Conservation (phyloP, 129 eudicot genomes). For the Lactuca sativa region DNA sequence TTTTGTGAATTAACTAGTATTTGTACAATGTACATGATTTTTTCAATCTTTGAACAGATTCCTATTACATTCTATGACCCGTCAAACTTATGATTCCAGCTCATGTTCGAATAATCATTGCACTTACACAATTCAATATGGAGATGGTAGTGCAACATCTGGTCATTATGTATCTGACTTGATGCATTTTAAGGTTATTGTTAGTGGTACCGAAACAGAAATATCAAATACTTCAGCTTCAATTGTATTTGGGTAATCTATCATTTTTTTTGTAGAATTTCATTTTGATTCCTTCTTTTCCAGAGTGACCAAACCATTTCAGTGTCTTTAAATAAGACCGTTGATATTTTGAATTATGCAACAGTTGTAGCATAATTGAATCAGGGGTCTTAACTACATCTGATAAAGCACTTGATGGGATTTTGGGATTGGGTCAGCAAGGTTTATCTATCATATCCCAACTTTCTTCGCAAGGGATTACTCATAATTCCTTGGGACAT, state of each 20-base stretch:
- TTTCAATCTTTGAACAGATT: conserved; percentile 46
- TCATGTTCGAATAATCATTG: conserved; percentile 73
- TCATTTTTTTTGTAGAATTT: conserved; percentile 10
- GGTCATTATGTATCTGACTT: conserved; percentile 80
- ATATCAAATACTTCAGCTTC: conserved; percentile 63
- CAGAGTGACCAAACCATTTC: no score
- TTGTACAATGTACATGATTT: conserved; percentile 2
- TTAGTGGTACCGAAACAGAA: conserved; percentile 46
- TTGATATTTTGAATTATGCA: neutral
- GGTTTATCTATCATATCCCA: conserved; percentile 86
- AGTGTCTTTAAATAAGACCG: neutral
- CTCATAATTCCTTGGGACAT: conserved; percentile 82
- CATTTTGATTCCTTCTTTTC: neutral
- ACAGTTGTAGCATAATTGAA: conserved; percentile 89
- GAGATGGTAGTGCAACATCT: conserved; percentile 91
- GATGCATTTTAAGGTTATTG: conserved; percentile 67
- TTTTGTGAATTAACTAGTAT: neutral
- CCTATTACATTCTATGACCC: conserved; percentile 76
- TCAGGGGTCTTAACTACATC: conserved; percentile 81
- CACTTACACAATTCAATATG: conserved; percentile 81
- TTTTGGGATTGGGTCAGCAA: conserved; percentile 96
- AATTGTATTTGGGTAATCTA: conserved; percentile 84
- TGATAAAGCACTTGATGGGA: conserved; percentile 94
- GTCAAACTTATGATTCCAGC: conserved; percentile 62
- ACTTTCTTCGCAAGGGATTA: conserved; percentile 77